phyloP scores from a whole-genome alignment of 2,329 filamentous ascomycete species.

The Cercospora nicotianae region DNA sequence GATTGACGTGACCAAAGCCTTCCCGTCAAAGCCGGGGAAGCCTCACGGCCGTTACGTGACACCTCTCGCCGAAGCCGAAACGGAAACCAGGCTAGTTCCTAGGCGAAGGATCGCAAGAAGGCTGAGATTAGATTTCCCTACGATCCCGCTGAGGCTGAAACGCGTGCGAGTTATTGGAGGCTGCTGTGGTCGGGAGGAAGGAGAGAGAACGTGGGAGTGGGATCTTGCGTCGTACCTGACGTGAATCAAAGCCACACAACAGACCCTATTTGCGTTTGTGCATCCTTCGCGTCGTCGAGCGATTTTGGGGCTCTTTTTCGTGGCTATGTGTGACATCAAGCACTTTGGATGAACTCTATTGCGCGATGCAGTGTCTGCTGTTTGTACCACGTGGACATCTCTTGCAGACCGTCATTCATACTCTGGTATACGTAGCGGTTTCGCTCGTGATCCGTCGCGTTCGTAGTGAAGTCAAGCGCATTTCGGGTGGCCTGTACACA shows the following conservation, averaged over 20 bases:
- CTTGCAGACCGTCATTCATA: neutral
- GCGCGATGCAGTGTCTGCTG: neutral
- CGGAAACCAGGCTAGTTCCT: slow-evolving; percentile 12
- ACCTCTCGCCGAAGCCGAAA: slow-evolving; percentile 21
- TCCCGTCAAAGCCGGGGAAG: slow-evolving; percentile 11
- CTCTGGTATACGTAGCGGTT: neutral
- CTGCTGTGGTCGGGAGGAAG: neutral
- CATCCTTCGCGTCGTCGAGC: slow-evolving; percentile 4
- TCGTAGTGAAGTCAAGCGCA: neutral
- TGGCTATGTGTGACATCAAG: slow-evolving; percentile 6
- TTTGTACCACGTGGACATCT: neutral
- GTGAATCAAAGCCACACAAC: slow-evolving; percentile 20
- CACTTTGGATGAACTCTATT: neutral
- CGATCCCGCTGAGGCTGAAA: slow-evolving; percentile 25
- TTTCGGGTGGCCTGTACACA: slow-evolving; percentile 13
- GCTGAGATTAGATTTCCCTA: slow-evolving; percentile 25
- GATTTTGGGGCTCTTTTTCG: slow-evolving; percentile 3
- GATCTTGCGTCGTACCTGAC: slow-evolving; percentile 20
- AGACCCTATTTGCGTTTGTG: slow-evolving; percentile 6
- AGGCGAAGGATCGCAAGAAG: slow-evolving; percentile 17
- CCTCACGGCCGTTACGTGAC: slow-evolving; percentile 7
- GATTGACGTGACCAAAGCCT: slow-evolving; percentile 1
- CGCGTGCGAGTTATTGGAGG: slow-evolving; percentile 1
- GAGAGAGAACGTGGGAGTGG: neutral
- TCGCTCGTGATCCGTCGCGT: neutral